Percentiles rank a stretch among this genome's conserved stretches.
phyloP scores from a whole-genome alignment of 1,139 yeast species.

The Saccharomyces hybrid region DNA sequence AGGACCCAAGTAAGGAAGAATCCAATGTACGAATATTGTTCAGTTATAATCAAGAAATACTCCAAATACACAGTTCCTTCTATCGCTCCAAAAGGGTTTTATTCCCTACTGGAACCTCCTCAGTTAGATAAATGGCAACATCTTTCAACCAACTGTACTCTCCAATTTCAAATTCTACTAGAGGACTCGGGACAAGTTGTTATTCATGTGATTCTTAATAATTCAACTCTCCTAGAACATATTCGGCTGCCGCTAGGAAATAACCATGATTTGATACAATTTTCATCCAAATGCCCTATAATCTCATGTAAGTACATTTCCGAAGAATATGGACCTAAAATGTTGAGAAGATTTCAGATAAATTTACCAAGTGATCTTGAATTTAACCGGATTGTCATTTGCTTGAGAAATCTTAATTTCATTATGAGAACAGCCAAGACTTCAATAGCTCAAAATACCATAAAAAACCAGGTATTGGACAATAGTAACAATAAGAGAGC shows the following conservation, averaged over 20 bases:
- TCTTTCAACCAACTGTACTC: constrained; percentile 5
- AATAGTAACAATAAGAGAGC: background rate
- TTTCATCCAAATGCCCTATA: constrained; percentile 2
- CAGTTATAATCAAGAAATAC: constrained; percentile 9
- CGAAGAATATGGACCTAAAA: background rate
- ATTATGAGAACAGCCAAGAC: constrained; percentile 1
- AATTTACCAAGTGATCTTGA: background rate
- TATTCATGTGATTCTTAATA: background rate
- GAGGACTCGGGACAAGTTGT: background rate
- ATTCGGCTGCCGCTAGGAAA: constrained; percentile 2
- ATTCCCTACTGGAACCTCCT: constrained; percentile 10
- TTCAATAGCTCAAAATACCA: background rate
- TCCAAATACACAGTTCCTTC: constrained; percentile 14
- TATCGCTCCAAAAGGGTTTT: constrained; percentile 21
- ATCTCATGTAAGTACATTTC: constrained; percentile 4
- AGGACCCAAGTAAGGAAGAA: background rate
- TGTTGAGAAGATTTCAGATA: constrained; percentile 2
- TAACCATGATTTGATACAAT: background rate
- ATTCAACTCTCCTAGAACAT: constrained; percentile 1
- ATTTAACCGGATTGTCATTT: background rate
- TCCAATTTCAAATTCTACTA: background rate
- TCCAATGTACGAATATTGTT: constrained; percentile 4
- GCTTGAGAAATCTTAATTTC: background rate
- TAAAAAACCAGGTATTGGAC: background rate
- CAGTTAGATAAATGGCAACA: constrained; percentile 20